Base-by-base conservation (phyloP, 495 filamentous ascomycete genomes). In the Terfezia boudieri region DNA sequence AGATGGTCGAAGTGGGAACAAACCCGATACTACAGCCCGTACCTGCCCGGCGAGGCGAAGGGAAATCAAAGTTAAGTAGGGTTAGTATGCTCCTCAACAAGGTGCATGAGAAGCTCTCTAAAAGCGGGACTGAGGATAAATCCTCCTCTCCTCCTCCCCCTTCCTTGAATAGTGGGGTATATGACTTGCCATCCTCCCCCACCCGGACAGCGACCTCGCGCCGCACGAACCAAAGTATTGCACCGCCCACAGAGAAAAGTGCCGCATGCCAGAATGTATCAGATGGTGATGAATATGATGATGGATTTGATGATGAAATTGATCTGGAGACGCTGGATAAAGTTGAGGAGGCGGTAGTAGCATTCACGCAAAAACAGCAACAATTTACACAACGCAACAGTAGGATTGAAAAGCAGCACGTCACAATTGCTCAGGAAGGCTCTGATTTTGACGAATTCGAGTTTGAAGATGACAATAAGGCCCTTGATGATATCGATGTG, bases 381-480 rank as follows among this genome's bases (percentile, higher is more conserved):
- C 14, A 20, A n/a, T 3, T 48, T 48, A 20, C 20, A 48, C 43
- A 14, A 48, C 14, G 43, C 6, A n/a, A 14, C 2, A 14, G 43
- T 48, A 14, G 1, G 43, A 4, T 20, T 48, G 14, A 14, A 48
- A 48, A 14, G 6, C 43, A 48, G 14, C 20, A 48, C 4, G 20
- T 14, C 14, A 48, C 8, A 14, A 14, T 14, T 20, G 20, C 43
- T 20, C 14, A 59, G 7, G 61, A 66, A 49, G 69, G 73, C 54
- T 32, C 26, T 32, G 71, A 79, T 53, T 82, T 78, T 61, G 74
- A 74, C 49, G 81, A 83, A 46, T 70, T 76, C 36, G 78, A 75
- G 4, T 32, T 32, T 55, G 80, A 81, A 49, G 78, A 80, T 41
- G 69, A 70, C 52, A 62, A 65, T 41, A 56, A 63, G 22, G 62